These are phyloP conservation scores for Cercospora sesami DNA, from an alignment of 2,329 filamentous ascomycete genomes.

Conservation along the genomic window DNA sequence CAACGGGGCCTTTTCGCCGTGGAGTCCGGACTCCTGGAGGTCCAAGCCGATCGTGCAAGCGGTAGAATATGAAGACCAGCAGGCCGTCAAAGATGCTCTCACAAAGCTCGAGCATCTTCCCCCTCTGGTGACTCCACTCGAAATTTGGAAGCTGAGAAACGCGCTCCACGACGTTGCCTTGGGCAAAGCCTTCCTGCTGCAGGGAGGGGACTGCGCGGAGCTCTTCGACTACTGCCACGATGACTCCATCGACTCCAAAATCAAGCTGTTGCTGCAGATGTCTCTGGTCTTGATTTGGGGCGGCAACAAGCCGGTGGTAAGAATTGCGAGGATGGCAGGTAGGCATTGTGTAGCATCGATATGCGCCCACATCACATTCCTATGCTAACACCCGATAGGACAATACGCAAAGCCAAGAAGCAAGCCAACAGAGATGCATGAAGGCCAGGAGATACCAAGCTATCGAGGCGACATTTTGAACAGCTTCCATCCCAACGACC, in stretches of 20 bases:
- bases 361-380: neutral
- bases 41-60: constrained; percentile 76
- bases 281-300: constrained; percentile 94
- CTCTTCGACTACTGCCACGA: constrained; percentile 95
- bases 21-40: constrained; percentile 70
- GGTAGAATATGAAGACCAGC: constrained; percentile 66
- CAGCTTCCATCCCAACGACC: constrained; percentile 73
- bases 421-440: constrained; percentile 77
- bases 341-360: neutral
- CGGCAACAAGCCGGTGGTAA: constrained; percentile 75
- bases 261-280: constrained; percentile 97
- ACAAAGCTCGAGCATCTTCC: constrained; percentile 68
- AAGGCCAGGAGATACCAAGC: constrained; percentile 79
- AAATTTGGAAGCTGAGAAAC: constrained; percentile 77
- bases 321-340: constrained; percentile 89
- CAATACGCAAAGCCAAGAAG: constrained; percentile 97
- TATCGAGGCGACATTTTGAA: constrained; percentile 97
- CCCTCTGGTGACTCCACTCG: constrained; percentile 74
- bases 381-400: neutral
- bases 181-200: constrained; percentile 88
- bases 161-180: constrained; percentile 81
- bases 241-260: constrained; percentile 87
- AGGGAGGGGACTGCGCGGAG: constrained; percentile 96
- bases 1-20: constrained; percentile 37
- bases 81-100: constrained; percentile 60